Percentiles rank a stretch among this genome's conserved stretches.
These are phyloP conservation scores for Pseudoturritis turrita DNA, from an alignment of 345 rosid species.

Conservation along the genomic window DNA sequence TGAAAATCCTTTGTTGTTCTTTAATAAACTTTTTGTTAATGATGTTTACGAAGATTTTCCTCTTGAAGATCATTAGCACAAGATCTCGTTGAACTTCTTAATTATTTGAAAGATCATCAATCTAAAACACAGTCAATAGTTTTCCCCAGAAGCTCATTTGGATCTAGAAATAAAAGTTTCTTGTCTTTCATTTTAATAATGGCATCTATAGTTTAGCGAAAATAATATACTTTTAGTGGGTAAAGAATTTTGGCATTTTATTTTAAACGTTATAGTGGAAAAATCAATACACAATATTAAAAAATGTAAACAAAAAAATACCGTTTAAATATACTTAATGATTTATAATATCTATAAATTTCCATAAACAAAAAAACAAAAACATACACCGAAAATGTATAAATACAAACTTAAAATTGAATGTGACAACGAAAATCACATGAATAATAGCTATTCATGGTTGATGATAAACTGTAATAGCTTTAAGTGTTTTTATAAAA, in stretches of 20 bases:
- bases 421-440: not conserved
- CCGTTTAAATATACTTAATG: not conserved
- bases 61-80: conserved; percentile 8
- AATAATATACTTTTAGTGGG: not conserved
- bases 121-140: not conserved
- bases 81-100: not conserved
- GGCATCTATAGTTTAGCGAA: not conserved
- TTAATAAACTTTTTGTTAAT: not conserved
- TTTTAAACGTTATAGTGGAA: not conserved
- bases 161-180: conserved; percentile 5
- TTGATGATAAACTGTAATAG: too few relatives aligned
- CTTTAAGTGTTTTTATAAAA: too few relatives aligned
- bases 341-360: too few relatives aligned
- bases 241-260: not conserved
- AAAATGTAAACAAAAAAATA: too few relatives aligned
- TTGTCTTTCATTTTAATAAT: not conserved
- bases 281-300: not conserved
- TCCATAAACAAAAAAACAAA: not conserved
- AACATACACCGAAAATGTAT: too few relatives aligned
- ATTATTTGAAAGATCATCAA: not conserved
- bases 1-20: not conserved
- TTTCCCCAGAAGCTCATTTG: not conserved
- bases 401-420: too few relatives aligned
- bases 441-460: not conserved
- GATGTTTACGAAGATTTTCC: not conserved